Conservation (phyloP, 352 stramenopile species). For the Phytopythium cucurbitacearum region DNA sequence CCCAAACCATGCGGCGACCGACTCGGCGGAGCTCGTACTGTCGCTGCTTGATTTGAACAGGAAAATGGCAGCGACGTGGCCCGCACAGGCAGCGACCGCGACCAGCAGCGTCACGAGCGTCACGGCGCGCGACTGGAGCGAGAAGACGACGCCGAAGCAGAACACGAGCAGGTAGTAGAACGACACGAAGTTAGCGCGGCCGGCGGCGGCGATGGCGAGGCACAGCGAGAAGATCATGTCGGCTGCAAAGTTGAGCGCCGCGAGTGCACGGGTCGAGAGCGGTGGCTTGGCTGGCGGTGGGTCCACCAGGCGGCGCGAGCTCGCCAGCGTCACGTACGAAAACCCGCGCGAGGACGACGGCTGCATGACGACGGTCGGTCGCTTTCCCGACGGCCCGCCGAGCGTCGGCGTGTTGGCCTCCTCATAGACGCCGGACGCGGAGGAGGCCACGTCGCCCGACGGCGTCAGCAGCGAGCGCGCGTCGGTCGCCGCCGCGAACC, state of each 20-base stretch:
- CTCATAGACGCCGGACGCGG: constrained; percentile 20
- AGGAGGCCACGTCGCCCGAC: constrained; percentile 3
- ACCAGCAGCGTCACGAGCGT: constrained; percentile 45
- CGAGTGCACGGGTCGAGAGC: constrained; percentile 17
- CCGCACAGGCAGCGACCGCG: constrained; percentile 32
- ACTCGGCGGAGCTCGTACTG: constrained; percentile 1
- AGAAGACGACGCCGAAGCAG: constrained; percentile 54
- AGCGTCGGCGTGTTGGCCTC: constrained; percentile 29
- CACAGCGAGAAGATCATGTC: constrained; percentile 45
- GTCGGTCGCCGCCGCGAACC: constrained; percentile 15
- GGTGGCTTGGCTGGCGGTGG: constrained; percentile 3
- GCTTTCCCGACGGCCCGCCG: constrained; percentile 4
- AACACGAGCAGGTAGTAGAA: constrained; percentile 67
- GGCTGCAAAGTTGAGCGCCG: constrained; percentile 14
- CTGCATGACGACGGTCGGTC: constrained; percentile 7
- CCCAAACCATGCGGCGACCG: constrained; percentile 33
- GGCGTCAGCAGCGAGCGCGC: constrained; percentile 37
- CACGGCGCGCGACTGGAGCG: constrained; percentile 51
- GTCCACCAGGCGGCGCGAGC: constrained; percentile 6
- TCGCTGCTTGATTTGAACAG: constrained; percentile 7
- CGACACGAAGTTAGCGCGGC: constrained; percentile 55
- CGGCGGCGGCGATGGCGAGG: constrained; percentile 43
- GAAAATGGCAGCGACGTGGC: constrained; percentile 35
- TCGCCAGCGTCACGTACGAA: constrained; percentile 1
- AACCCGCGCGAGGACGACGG: constrained; percentile 8